Base-by-base conservation (phyloP, 2,329 filamentous ascomycete species). In the Monosporascus sp. region DNA sequence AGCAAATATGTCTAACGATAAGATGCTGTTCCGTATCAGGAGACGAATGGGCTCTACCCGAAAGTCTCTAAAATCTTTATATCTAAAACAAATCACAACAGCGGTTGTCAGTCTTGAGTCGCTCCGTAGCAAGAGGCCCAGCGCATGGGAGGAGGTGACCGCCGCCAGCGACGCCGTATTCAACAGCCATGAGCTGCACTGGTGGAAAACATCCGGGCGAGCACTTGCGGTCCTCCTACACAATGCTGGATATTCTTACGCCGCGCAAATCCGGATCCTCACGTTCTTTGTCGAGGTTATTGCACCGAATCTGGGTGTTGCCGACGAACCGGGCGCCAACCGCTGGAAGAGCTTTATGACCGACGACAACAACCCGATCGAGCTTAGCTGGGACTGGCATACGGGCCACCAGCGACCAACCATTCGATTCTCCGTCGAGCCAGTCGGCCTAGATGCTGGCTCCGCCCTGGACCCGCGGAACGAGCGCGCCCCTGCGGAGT, bases 341-440 rank as follows among this genome's bases (percentile, higher is more conserved):
- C 49, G 54, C 5, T 71, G 70, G 70, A 57, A 63, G 51, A 72
- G 71, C 54, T 74, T 72, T 53, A 72, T 73, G 70, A 73, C 70
- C 3, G 72, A 74, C 48, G 66, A 73, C 49, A 55, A 66, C 45
- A 67, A 61, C 2, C 72, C 71, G 0, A 58, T 72, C 7, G 70
- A 73, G 55, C 52, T 72, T 2, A 73, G 70, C 55, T 73, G 71
- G 71, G 65, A 66, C 17, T 72, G 66, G 60, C 35, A 50, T n/a
- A 54, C 53, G 1, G 57, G 59, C 0, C 31, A n/a, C 2, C 47
- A 51, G 0, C 41, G 50, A 2, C 67, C 69, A n/a, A 62, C 50
- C 0, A 60, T 72, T 18, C 57, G 69, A 1, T 71, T 65, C 27
- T 65, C 66, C 1, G 56, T 69, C 1, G 70, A 73, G 50, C 67